These are phyloP conservation scores for Eucalyptus curtisii DNA, from an alignment of 345 rosid genomes.

Conservation along the genomic window DNA sequence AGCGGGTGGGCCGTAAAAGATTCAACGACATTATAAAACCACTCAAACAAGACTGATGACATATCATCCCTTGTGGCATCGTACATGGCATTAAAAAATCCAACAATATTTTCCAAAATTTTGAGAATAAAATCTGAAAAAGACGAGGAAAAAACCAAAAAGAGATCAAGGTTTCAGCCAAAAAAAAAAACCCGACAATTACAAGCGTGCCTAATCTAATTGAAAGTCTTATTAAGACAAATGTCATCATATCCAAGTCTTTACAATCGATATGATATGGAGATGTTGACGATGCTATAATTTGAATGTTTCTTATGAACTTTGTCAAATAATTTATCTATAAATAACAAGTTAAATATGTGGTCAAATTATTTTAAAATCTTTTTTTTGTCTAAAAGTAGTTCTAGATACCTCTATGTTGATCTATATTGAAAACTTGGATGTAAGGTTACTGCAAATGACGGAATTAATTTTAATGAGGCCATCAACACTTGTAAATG, in stretches of 20 bases:
- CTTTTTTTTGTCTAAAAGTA: too few species aligned
- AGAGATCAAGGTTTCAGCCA: neutral
- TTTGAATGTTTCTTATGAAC: neutral
- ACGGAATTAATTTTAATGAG: neutral
- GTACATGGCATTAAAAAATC: neutral
- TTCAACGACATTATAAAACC: too few species aligned
- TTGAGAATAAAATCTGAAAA: neutral
- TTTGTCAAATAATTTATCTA: neutral
- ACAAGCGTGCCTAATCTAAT: neutral
- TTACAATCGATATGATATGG: neutral
- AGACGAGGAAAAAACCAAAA: neutral
- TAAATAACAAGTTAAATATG: neutral
- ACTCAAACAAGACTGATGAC: neutral
- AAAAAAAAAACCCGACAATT: neutral
- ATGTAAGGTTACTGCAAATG: neutral
- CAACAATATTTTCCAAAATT: neutral
- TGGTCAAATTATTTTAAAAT: neutral
- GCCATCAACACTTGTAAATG: neutral
- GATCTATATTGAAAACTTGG: neutral
- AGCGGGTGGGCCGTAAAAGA: too few species aligned
- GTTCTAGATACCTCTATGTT: neutral
- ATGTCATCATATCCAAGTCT: neutral
- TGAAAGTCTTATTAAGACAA: neutral
- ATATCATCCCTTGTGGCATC: neutral
- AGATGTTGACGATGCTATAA: neutral